Evolutionary conservation across 1,139 yeast genomes (phyloP), one percentile per base, ranked within the genome.

Genomic region (Torulaspora globosa): DNA sequence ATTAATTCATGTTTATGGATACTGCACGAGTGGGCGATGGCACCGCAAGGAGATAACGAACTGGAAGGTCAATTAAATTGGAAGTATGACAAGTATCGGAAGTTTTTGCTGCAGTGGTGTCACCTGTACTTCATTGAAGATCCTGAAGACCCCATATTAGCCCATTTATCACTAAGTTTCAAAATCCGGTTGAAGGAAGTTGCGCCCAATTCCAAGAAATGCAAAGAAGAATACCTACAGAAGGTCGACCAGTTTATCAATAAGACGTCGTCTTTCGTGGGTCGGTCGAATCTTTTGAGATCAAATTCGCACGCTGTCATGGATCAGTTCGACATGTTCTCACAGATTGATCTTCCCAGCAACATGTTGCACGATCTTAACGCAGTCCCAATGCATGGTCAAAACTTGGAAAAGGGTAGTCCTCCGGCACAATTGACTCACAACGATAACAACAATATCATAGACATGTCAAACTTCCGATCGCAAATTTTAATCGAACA

Each of bases 241-340:
- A 43, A 45, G 27, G 47, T 48, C 12, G 45, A 40, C 3, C 37
- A 44, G 29, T 48, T 36, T 14, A 36, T 39, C 32, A 34, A 19
- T 10, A 39, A 23, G 11, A 37, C 37, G 21, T 35, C 30, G 30
- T 36, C 35, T 18, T 35, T 36, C 2, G 34, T 41, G 2, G 47
- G 44, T 12, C 39, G 44, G 28, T 21, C 43, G 10, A 48, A 47
- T 16, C 34, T 53, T 26, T 30, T 53, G 10, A 54, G 49, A 39
- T 46, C 57, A 2, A 52, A 54, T 39, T 53, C 61, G 6, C 50
- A 54, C 15, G 60, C 59, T 7, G 50, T 48, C 12, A 55, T 58
- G 59, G 63, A 59, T 41, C 63, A 60, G 36, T 59, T 61, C 28
- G 57, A 59, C 41, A 52, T 59, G 46, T 59, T 59, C 44, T 49